Evolutionary conservation across 2,329 filamentous ascomycete genomes (phyloP).

Genomic region (Beauveria scarabaeidicola): DNA sequence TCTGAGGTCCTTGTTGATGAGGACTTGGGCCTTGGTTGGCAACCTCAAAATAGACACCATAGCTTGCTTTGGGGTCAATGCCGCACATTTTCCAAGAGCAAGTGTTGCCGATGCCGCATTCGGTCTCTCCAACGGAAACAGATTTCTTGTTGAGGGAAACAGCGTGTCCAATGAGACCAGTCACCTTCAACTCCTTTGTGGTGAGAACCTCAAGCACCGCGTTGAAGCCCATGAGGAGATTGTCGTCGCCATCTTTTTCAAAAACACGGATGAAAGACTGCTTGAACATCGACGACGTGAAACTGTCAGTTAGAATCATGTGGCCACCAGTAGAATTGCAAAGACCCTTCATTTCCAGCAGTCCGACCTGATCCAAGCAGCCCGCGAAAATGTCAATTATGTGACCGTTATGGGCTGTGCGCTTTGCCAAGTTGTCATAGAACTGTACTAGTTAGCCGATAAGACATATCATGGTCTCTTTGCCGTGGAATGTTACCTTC

Average conservation of each 20-base stretch:
- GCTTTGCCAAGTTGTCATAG: conserved; percentile 89
- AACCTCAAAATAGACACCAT: conserved; percentile 96
- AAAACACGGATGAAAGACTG: conserved; percentile 96
- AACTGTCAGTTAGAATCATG: conserved; percentile 97
- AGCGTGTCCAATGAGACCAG: conserved; percentile 91
- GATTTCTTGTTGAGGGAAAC: conserved; percentile 98
- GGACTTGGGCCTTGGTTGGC: conserved; percentile 83
- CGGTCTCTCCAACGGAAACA: conserved; percentile 90
- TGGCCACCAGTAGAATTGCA: conserved; percentile 94
- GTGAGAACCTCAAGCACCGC: conserved; percentile 91
- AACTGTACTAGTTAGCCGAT: conserved; percentile 49
- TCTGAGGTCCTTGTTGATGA: conserved; percentile 78
- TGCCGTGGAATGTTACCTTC: conserved; percentile 52
- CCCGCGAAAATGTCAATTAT: conserved; percentile 97
- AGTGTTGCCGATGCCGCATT: conserved; percentile 96
- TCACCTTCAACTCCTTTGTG: conserved; percentile 97
- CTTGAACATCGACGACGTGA: conserved; percentile 98
- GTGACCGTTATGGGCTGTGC: conserved; percentile 91
- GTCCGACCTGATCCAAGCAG: conserved; percentile 91
- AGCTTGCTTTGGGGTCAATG: conserved; percentile 88
- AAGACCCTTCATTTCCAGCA: conserved; percentile 96
- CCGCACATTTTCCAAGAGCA: conserved; percentile 99
- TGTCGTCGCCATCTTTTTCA: conserved; percentile 91
- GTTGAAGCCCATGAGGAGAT: conserved; percentile 96
- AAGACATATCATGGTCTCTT: neutral